Evolutionary conservation across 2,329 filamentous ascomycete species (phyloP).

Genomic region (Periconia digitata): DNA sequence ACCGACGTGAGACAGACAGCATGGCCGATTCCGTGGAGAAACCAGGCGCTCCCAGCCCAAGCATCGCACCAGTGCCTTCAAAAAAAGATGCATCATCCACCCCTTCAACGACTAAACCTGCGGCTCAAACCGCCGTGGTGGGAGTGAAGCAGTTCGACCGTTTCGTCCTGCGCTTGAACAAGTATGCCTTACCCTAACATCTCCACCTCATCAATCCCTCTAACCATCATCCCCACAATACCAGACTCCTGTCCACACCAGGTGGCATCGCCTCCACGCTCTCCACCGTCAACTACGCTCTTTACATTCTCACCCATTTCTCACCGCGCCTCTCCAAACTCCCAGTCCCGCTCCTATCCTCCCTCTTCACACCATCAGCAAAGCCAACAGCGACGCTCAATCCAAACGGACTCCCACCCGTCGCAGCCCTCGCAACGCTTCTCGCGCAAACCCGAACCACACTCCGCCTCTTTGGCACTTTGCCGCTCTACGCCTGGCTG

Average conservation of each 20-base stretch:
- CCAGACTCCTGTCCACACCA: slow-evolving; percentile 47
- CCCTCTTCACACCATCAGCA: slow-evolving; percentile 35
- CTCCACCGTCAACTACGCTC: slow-evolving; percentile 51
- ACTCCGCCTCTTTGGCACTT: slow-evolving; percentile 47
- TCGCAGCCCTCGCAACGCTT: slow-evolving; percentile 41
- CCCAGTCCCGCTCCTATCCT: slow-evolving; percentile 30
- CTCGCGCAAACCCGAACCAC: slow-evolving; percentile 48
- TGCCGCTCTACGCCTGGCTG: slow-evolving; percentile 50
- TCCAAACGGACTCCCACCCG: slow-evolving; percentile 30
- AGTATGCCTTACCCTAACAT: slow-evolving; percentile 29
- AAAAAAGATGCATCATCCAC: not conserved
- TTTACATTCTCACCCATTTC: slow-evolving; percentile 49
- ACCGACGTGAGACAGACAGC: not conserved
- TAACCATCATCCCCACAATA: not conserved
- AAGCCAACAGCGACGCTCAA: slow-evolving; percentile 29
- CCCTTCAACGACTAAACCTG: not conserved
- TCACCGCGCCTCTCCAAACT: slow-evolving; percentile 43
- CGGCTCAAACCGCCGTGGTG: not conserved
- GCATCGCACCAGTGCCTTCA: not conserved
- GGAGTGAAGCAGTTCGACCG: slow-evolving; percentile 38
- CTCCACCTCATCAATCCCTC: not conserved
- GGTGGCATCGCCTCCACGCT: slow-evolving; percentile 49
- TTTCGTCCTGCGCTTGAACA: slow-evolving; percentile 47
- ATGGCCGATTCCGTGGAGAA: not conserved
- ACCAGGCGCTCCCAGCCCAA: not conserved